Evolutionary conservation across 768 basidiomycete genomes (phyloP).

Genomic region (Sistotremastrum niveocremeum): DNA sequence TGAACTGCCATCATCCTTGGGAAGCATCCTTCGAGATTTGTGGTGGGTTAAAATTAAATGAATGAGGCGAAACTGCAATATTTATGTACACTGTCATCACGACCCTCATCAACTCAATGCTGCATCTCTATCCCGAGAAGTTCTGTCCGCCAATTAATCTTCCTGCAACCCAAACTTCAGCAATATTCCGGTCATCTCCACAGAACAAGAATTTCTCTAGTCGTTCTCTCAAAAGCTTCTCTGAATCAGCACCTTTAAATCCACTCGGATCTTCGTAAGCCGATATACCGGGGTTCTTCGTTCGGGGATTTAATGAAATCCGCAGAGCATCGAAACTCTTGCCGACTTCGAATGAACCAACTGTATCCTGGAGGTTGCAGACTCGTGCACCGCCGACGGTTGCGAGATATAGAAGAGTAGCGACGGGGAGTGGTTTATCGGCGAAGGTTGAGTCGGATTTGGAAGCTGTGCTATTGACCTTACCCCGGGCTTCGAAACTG

Average conservation of each 20-base stretch:
- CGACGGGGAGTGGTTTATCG: constrained; percentile 51
- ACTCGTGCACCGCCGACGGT: constrained; percentile 85
- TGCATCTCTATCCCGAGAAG: background rate
- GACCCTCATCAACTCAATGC: too few species aligned
- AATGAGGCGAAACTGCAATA: too few species aligned
- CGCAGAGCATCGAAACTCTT: constrained; percentile 87
- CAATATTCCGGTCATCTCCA: constrained; percentile 78
- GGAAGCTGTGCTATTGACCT: constrained; percentile 4
- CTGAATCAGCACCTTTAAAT: constrained; percentile 14
- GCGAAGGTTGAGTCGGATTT: constrained; percentile 23
- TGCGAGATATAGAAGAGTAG: constrained; percentile 77
- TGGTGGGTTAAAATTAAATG: too few species aligned
- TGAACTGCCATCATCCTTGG: too few species aligned
- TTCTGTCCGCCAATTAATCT: constrained; percentile 57
- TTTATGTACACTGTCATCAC: too few species aligned
- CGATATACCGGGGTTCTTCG: constrained; percentile 48
- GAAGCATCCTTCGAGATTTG: too few species aligned
- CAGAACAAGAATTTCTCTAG: constrained; percentile 80
- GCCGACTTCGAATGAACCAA: constrained; percentile 68
- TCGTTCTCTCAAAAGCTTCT: constrained; percentile 31
- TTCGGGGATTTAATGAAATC: constrained; percentile 40
- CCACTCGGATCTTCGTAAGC: constrained; percentile 17
- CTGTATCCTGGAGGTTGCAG: constrained; percentile 48
- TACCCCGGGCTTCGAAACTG: constrained; percentile 28
- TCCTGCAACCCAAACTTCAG: constrained; percentile 75